Evolutionary conservation across 805 yeast genomes (phyloP).

Genomic region (Geotrichum ghanense): DNA sequence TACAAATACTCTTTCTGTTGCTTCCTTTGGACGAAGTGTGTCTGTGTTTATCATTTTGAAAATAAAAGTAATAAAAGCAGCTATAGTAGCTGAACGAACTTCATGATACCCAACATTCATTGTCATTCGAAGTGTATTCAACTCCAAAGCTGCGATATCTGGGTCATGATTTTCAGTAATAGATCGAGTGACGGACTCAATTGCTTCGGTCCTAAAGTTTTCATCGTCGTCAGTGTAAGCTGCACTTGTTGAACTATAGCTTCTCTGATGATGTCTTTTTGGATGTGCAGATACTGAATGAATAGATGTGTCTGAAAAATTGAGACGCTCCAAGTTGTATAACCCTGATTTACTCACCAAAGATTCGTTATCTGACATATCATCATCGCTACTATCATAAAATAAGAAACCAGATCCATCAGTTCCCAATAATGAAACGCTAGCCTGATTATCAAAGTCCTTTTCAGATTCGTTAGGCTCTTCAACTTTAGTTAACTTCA

Average conservation of each 20-base stretch:
- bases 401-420: slow-evolving; percentile 27
- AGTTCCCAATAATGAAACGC: slow-evolving; percentile 26
- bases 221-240: slow-evolving; percentile 50
- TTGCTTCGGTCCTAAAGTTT: slow-evolving; percentile 80
- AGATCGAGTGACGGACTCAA: slow-evolving; percentile 86
- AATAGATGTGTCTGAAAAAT: slow-evolving; percentile 24
- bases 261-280: slow-evolving; percentile 5
- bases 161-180: slow-evolving; percentile 84
- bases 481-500: slow-evolving; percentile 8
- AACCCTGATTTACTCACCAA: slow-evolving; percentile 14
- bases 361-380: slow-evolving; percentile 13
- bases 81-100: slow-evolving; percentile 70
- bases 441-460: slow-evolving; percentile 15
- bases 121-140: slow-evolving; percentile 93
- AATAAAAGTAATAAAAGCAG: slow-evolving; percentile 59
- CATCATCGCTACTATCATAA: slow-evolving; percentile 13
- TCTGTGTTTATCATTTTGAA: slow-evolving; percentile 66
- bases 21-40: slow-evolving; percentile 65
- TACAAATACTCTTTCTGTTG: slow-evolving; percentile 60
- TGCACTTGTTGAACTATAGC: slow-evolving; percentile 20
- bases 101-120: slow-evolving; percentile 93
- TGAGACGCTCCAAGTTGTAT: slow-evolving; percentile 20
- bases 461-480: slow-evolving; percentile 28
- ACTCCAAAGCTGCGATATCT: slow-evolving; percentile 85
- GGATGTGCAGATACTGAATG: slow-evolving; percentile 4